phyloP scores from a whole-genome alignment of 2,329 filamentous ascomycete genomes.

The Lasiodiplodia sp. region DNA sequence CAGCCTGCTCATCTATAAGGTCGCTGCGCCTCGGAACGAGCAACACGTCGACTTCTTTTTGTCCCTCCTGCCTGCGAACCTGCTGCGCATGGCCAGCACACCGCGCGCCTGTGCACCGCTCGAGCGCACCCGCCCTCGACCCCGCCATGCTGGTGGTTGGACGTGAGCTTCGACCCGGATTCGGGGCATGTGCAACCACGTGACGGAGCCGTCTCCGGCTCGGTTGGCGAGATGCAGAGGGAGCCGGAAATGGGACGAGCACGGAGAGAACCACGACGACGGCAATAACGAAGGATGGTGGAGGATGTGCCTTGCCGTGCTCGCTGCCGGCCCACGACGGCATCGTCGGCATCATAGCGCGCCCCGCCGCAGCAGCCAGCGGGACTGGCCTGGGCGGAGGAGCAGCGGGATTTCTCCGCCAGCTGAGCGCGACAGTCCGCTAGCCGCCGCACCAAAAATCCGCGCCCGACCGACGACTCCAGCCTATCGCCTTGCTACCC shows the following conservation, averaged over 20 bases:
- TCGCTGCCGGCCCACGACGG: background rate
- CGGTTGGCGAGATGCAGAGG: background rate
- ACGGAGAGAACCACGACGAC: background rate
- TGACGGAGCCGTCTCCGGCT: background rate
- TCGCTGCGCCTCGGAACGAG: conserved; percentile 22
- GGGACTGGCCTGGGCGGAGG: background rate
- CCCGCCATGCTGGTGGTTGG: background rate
- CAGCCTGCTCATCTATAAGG: conserved; percentile 23
- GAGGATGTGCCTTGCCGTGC: background rate
- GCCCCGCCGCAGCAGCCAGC: background rate
- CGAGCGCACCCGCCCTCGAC: background rate
- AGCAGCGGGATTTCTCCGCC: background rate
- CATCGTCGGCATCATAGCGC: conserved; percentile 1
- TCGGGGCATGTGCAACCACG: conserved; percentile 12
- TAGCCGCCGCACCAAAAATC: background rate
- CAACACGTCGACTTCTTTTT: conserved; percentile 20
- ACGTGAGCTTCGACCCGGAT: background rate
- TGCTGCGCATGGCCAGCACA: conserved; percentile 8
- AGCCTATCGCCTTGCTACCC: background rate
- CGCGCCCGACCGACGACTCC: background rate
- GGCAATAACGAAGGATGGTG: conserved; percentile 3
- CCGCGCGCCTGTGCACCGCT: conserved; percentile 8
- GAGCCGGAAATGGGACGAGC: background rate
- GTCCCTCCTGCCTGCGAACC: background rate
- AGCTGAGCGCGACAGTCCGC: background rate